A percentile compares a stretch with the other conserved stretches of the same genome.
phyloP scores from a whole-genome alignment of 1,139 yeast genomes.

The Nakaseomyces kungkrabaensis region DNA sequence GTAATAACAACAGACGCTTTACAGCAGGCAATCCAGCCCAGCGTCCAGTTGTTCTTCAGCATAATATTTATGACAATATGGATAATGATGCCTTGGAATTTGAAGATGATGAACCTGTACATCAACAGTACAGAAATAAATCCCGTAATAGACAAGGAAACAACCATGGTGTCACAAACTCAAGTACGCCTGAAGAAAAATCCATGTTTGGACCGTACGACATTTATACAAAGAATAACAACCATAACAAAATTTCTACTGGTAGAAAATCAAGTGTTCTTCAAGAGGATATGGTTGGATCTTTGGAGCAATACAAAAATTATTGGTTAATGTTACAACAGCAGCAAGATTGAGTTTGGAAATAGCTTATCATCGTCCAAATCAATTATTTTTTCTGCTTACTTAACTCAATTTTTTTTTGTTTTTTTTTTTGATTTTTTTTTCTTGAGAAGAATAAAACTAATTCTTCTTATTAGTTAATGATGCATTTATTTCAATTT shows the following conservation, averaged over 20 bases:
- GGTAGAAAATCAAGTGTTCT: slow-evolving; percentile 25
- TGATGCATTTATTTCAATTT: not conserved
- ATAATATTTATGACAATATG: slow-evolving; percentile 24
- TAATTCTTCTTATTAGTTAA: not conserved
- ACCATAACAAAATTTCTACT: slow-evolving; percentile 8
- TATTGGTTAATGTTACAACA: slow-evolving; percentile 29
- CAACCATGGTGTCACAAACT: slow-evolving; percentile 8
- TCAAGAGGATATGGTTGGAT: slow-evolving; percentile 28
- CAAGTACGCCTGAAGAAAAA: slow-evolving; percentile 9
- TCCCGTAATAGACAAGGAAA: slow-evolving; percentile 4
- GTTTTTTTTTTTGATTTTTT: no score
- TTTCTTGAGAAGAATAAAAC: not conserved
- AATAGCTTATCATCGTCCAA: not conserved
- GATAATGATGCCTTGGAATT: slow-evolving; percentile 25
- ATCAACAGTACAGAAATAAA: slow-evolving; percentile 2
- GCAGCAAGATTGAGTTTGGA: slow-evolving; percentile 18
- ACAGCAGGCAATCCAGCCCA: not conserved
- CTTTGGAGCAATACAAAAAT: slow-evolving; percentile 30
- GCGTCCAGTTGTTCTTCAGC: slow-evolving; percentile 1
- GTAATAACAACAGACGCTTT: not conserved
- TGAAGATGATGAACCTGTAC: slow-evolving; percentile 24
- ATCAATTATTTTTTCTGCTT: no score
- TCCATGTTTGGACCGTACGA: slow-evolving; percentile 25
- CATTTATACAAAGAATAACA: slow-evolving; percentile 11
- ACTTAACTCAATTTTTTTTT: no score